Evolutionary conservation across 257 asterid genomes (phyloP).

Genomic region (Knoxia roxburghii): DNA sequence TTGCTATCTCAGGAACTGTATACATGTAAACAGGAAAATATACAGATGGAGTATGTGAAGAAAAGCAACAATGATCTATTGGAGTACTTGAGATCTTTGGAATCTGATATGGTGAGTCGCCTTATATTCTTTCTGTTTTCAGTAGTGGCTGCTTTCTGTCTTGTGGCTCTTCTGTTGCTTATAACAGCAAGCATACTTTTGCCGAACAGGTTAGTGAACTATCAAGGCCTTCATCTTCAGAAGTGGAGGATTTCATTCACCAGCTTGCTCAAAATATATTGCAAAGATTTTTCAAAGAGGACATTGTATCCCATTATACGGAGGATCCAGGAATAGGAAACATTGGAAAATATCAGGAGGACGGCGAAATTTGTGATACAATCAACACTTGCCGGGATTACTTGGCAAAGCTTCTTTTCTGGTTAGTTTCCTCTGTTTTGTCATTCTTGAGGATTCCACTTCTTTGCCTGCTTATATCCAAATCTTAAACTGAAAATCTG

Average conservation of each 20-base stretch:
- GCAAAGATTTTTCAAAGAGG: slow-evolving; percentile 58
- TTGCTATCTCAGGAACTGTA: slow-evolving; percentile 56
- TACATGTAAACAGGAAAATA: slow-evolving; percentile 49
- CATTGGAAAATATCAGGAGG: slow-evolving; percentile 27
- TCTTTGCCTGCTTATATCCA: slow-evolving; percentile 3
- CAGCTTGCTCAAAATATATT: slow-evolving; percentile 75
- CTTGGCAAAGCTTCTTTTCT: slow-evolving; percentile 93
- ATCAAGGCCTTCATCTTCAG: slow-evolving; percentile 80
- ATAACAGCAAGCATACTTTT: slow-evolving; percentile 5
- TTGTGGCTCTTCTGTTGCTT: not conserved
- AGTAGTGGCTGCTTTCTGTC: not conserved
- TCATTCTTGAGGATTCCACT: not conserved
- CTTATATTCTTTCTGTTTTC: slow-evolving; percentile 4
- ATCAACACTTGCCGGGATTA: slow-evolving; percentile 77
- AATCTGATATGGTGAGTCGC: slow-evolving; percentile 71
- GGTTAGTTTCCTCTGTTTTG: slow-evolving; percentile 39
- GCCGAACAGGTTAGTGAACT: slow-evolving; percentile 67
- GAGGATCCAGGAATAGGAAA: slow-evolving; percentile 34
- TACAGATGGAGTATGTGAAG: slow-evolving; percentile 52
- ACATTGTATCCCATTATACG: slow-evolving; percentile 22
- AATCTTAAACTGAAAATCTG: not conserved
- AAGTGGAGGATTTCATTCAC: slow-evolving; percentile 87
- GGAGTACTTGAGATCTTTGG: slow-evolving; percentile 83
- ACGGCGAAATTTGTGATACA: slow-evolving; percentile 31
- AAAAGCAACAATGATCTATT: slow-evolving; percentile 66